Base-by-base conservation (phyloP, 1,139 yeast genomes). In the Yamadazyma blattariae region DNA sequence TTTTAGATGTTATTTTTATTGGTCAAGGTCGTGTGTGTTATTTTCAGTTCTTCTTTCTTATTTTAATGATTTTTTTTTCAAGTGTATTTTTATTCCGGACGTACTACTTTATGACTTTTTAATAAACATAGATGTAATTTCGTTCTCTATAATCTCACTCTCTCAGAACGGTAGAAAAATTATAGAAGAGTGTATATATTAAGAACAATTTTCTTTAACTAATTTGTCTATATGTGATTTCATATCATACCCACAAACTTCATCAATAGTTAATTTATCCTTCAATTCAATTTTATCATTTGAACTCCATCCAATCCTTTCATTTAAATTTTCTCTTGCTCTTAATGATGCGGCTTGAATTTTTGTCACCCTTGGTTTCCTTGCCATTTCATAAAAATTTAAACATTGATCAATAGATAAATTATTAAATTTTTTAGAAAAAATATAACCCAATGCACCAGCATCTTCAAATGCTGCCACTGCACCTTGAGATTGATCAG, bases 401-500 rank as follows among this genome's bases (percentile, higher is more conserved):
- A 57, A 45, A 1, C 54, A 54, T 25, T 54, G 48, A 3, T 32
- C 51, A 14, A 51, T 37, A 3, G 49, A 32, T 19, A 54, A 39
- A 30, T 45, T 41, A 30, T 45, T 41, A 37, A 51, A 56, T 29
- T 46, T 50, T 13, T 41, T 32, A 10, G 41, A 38, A 18, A 44
- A 44, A 15, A 44, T 40, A 17, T 42, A 44, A 11, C 47, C 44
- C 26, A 54, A 44, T 12, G 53, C 53, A 10, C 57, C 59, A 6
- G 55, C 48, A 39, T 56, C 61, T 42, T 56, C 71, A 34, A 65
- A 52, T 1, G 71, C 70, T 43, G 61, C 64, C 3, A 64, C 65
- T 10, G 71, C 71, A 13, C 71, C 71, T 34, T 60, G 63, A 7
- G 68, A 65, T 33, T 64, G 51, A 44, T 64, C 65, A 5, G 71